Evolutionary conservation across 1,284 basidiomycete genomes (phyloP), one percentile per base, ranked within the genome.

Genomic region (Ustilago esculenta): DNA sequence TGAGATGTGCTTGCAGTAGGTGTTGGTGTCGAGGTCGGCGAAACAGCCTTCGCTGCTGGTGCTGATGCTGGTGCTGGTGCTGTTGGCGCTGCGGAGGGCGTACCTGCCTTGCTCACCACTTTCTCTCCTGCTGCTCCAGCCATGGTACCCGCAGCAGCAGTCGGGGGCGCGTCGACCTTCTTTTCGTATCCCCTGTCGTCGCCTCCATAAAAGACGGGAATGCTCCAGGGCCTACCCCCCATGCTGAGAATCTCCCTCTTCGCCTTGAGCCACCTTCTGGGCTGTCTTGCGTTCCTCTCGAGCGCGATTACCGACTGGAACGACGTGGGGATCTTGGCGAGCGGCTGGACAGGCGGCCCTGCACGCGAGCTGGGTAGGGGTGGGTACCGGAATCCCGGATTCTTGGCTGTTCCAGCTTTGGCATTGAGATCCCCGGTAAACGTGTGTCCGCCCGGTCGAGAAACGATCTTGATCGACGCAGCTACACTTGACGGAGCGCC

Each of bases 181-280:
- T 65, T 70, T 35, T 71, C 63, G 34, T 60, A 72, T 0, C 55
- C 72, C 29, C 58, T 34, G 33, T 68, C 72, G 11, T 65, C 57
- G 0, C 64, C 64, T 1, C 73, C 74, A n/a, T 74, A 70, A 55
- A 73, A 77, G 10, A 63, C 64, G 0, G 72, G 57, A 21, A 74
- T 60, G 29, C 65, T 68, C 77, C 77, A 79, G 0, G 65, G 53
- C 18, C 75, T 50, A 2, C 77, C 77, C 10, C 69, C 73, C 48
- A 79, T 56, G 29, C 59, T 76, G 23, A 78, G 43, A 4, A 79
- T 54, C 50, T 79, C 77, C 3, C 77, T 55, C 36, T 56, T 59
- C 5, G 37, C 58, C 20, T 58, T 67, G 18, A 45, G 15, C 77
- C 77, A 79, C 10, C 66, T 41, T 7, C 77, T 68, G 17, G 65